Conservation (phyloP, 495 filamentous ascomycete genomes). For the Penicillium angulare region DNA sequence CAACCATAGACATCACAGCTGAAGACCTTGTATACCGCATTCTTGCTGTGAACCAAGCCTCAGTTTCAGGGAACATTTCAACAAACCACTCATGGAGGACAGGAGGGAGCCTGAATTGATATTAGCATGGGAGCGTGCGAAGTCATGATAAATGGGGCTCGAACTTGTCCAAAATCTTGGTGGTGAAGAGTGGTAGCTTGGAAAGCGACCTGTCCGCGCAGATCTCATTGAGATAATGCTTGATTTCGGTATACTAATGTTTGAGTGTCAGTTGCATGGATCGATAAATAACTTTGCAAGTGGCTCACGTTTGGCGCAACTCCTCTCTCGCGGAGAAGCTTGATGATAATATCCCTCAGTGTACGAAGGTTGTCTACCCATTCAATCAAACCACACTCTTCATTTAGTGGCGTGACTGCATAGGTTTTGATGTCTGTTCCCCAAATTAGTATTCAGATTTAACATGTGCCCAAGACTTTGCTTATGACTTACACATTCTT, state of each 20-base stretch:
- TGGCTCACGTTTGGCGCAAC: slow-evolving; percentile 53
- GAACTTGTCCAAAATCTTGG: slow-evolving; percentile 56
- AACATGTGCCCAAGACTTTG: not conserved
- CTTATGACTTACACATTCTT: slow-evolving; percentile 57
- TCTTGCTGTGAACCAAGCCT: slow-evolving; percentile 87
- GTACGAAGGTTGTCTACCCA: slow-evolving; percentile 98
- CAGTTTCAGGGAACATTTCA: slow-evolving; percentile 89
- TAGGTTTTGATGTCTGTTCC: slow-evolving; percentile 85
- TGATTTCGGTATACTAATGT: slow-evolving; percentile 57
- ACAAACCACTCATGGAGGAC: slow-evolving; percentile 94
- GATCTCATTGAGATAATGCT: slow-evolving; percentile 56
- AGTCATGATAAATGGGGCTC: slow-evolving; percentile 6
- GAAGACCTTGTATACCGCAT: slow-evolving; percentile 88
- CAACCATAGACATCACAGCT: slow-evolving; percentile 97
- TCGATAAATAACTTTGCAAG: not conserved
- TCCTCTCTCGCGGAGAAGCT: slow-evolving; percentile 68
- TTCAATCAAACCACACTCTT: slow-evolving; percentile 96
- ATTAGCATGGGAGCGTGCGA: not conserved
- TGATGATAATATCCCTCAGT: slow-evolving; percentile 85
- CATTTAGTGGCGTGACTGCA: slow-evolving; percentile 91
- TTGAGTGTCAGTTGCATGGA: not conserved
- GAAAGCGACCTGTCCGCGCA: slow-evolving; percentile 39
- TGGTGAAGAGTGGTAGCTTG: slow-evolving; percentile 67
- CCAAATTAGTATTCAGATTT: not conserved
- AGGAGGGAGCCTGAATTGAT: slow-evolving; percentile 60